Conservation (phyloP, 2,329 filamentous ascomycete species). For the Penicillium sp. region DNA sequence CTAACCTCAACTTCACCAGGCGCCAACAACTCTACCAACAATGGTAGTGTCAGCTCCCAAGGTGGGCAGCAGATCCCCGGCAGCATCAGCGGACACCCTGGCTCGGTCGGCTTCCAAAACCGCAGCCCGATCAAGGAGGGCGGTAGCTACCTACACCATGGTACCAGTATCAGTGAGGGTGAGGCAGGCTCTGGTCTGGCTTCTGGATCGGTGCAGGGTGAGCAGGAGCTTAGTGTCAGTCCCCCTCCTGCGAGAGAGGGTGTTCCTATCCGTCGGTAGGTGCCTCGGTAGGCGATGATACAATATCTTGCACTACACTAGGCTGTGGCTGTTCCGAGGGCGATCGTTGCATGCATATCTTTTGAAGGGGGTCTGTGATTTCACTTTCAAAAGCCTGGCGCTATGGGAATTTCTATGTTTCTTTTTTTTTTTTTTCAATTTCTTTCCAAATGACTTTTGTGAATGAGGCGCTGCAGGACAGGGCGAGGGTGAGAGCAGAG, state of each 20-base stretch:
- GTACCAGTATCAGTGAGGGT: slow-evolving; percentile 64
- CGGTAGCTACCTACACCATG: slow-evolving; percentile 73
- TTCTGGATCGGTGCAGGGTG: slow-evolving; percentile 45
- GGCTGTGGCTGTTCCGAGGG: slow-evolving; percentile 5
- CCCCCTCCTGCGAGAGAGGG: slow-evolving; percentile 49
- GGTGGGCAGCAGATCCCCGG: slow-evolving; percentile 42
- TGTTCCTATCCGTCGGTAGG: slow-evolving; percentile 63
- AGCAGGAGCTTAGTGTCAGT: slow-evolving; percentile 42
- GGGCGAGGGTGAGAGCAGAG: slow-evolving; percentile 11
- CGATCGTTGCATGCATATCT: slow-evolving; percentile 14
- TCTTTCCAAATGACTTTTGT: neutral
- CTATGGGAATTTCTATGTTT: slow-evolving; percentile 26
- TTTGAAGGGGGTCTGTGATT: slow-evolving; percentile 15
- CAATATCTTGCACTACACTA: neutral
- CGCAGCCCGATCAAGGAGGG: slow-evolving; percentile 88
- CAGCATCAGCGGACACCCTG: slow-evolving; percentile 42
- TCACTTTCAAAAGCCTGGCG: slow-evolving; percentile 36
- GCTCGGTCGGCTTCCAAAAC: slow-evolving; percentile 49
- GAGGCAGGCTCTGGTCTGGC: slow-evolving; percentile 35
- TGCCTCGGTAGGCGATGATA: slow-evolving; percentile 50
- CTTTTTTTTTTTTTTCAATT: neutral
- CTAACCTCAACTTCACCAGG: slow-evolving; percentile 63
- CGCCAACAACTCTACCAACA: slow-evolving; percentile 34
- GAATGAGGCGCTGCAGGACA: slow-evolving; percentile 22
- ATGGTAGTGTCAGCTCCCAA: slow-evolving; percentile 28